phyloP scores from a whole-genome alignment of 495 filamentous ascomycete genomes.

The Extremus antarcticus region DNA sequence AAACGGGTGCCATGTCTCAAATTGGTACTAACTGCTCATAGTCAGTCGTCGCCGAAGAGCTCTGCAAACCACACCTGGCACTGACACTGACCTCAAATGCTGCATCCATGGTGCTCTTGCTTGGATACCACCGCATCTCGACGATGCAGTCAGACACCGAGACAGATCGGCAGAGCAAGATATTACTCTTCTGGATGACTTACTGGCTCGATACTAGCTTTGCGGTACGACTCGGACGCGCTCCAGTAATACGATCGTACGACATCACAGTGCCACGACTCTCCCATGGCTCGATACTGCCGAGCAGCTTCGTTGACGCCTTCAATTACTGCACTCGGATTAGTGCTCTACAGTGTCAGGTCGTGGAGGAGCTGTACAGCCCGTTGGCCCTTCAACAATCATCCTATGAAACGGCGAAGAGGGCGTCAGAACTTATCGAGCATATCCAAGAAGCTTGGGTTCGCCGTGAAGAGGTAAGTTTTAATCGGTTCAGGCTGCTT shows the following conservation, averaged over 20 bases:
- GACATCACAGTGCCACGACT: slow-evolving; percentile 36
- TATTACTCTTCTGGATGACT: slow-evolving; percentile 49
- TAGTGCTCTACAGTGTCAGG: slow-evolving; percentile 16
- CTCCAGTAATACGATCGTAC: slow-evolving; percentile 50
- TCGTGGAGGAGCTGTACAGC: slow-evolving; percentile 22
- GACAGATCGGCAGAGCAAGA: slow-evolving; percentile 28
- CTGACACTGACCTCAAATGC: neutral
- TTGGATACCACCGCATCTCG: slow-evolving; percentile 52
- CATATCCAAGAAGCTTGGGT: slow-evolving; percentile 21
- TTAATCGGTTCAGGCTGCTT: neutral
- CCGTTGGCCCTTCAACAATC: slow-evolving; percentile 19
- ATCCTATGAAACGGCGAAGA: slow-evolving; percentile 7
- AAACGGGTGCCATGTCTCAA: neutral
- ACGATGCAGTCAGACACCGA: slow-evolving; percentile 39
- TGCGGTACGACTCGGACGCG: slow-evolving; percentile 51
- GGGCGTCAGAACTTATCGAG: slow-evolving; percentile 11
- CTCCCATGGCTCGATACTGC: neutral
- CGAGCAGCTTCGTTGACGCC: slow-evolving; percentile 2
- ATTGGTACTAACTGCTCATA: neutral
- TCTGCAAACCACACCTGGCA: neutral
- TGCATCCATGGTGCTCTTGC: slow-evolving; percentile 29
- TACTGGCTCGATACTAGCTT: slow-evolving; percentile 52
- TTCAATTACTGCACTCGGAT: slow-evolving; percentile 19
- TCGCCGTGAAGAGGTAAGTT: neutral
- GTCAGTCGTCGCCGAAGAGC: neutral